A percentile compares a stretch with the other conserved stretches of the same genome.
Evolutionary conservation across 2,329 filamentous ascomycete species (phyloP).

Genomic region (Beauveria australis): DNA sequence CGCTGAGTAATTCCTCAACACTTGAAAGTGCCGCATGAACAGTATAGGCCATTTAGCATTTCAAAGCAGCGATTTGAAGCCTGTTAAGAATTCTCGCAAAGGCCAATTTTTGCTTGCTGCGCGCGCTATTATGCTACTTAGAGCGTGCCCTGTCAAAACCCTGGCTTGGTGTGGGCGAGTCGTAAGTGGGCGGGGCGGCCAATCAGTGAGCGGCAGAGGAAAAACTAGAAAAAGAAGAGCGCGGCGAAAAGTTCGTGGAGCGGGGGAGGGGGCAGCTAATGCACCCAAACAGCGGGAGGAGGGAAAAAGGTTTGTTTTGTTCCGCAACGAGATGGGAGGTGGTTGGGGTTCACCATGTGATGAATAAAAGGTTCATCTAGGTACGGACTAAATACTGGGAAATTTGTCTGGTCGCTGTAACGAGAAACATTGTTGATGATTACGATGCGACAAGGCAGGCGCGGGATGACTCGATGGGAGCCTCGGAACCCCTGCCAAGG

Average conservation of each 20-base stretch:
- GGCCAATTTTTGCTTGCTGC: too few species aligned
- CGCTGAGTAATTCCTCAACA: too few species aligned
- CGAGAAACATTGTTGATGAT: neutral
- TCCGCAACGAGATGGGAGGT: neutral
- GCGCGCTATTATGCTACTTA: too few species aligned
- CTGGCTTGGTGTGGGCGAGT: neutral
- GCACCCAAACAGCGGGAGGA: neutral
- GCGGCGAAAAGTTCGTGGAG: neutral
- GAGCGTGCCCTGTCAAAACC: too few species aligned
- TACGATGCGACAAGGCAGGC: neutral
- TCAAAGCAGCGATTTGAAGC: too few species aligned
- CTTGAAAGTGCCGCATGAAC: too few species aligned
- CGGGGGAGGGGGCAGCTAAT: constrained; percentile 4
- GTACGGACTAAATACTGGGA: too few species aligned
- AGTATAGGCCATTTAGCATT: too few species aligned
- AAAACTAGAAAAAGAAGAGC: neutral
- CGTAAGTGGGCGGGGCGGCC: neutral
- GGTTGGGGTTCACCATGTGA: neutral
- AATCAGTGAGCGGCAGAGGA: neutral
- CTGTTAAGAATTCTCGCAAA: too few species aligned
- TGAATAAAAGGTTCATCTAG: neutral
- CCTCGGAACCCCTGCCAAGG: neutral
- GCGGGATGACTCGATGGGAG: neutral
- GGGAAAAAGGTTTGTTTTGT: neutral
- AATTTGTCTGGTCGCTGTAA: too few species aligned